A percentile compares a stretch with the other conserved stretches of the same genome.
These are phyloP conservation scores for Boletus subcaerulescens DNA, from an alignment of 768 basidiomycete genomes.

Conservation along the genomic window DNA sequence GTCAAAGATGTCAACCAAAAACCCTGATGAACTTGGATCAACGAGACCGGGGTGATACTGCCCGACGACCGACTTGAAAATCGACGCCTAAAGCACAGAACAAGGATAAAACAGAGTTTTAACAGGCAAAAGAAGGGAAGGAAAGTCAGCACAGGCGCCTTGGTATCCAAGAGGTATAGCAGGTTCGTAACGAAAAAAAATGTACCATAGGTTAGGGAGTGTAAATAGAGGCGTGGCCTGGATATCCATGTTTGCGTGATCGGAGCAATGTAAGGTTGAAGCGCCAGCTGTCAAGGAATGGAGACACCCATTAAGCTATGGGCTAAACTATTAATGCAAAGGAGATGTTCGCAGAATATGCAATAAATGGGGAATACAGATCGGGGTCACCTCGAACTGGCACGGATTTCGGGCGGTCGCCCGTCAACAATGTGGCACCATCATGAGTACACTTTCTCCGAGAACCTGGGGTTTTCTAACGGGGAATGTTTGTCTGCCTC, in stretches of 20 bases:
- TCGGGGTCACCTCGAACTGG: constrained; percentile 9
- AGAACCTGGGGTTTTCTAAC: constrained; percentile 38
- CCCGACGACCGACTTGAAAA: constrained; percentile 3
- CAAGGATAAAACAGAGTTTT: background rate
- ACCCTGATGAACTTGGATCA: constrained; percentile 2
- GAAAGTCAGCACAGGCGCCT: constrained; percentile 6
- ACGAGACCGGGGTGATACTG: background rate
- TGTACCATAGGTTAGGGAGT: constrained; percentile 6
- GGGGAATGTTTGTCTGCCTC: constrained; percentile 38
- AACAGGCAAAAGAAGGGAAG: constrained; percentile 1
- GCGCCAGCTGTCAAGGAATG: constrained; percentile 8
- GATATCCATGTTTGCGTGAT: constrained; percentile 13
- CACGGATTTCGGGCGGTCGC: background rate
- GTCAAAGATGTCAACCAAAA: constrained; percentile 10
- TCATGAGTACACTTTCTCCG: constrained; percentile 54
- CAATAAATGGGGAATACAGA: constrained; percentile 24
- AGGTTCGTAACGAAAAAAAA: constrained; percentile 5
- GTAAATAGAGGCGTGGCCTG: constrained; percentile 6
- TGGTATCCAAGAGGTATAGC: constrained; percentile 27
- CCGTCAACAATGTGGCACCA: background rate
- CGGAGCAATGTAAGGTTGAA: constrained; percentile 5
- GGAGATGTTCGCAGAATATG: constrained; percentile 21
- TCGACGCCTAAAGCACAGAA: constrained; percentile 5
- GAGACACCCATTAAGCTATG: constrained; percentile 17
- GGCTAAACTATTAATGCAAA: constrained; percentile 19